Evolutionary conservation across 495 filamentous ascomycete species (phyloP), one percentile per base, ranked within the genome.

Genomic region (Ascodesmis nigricans): DNA sequence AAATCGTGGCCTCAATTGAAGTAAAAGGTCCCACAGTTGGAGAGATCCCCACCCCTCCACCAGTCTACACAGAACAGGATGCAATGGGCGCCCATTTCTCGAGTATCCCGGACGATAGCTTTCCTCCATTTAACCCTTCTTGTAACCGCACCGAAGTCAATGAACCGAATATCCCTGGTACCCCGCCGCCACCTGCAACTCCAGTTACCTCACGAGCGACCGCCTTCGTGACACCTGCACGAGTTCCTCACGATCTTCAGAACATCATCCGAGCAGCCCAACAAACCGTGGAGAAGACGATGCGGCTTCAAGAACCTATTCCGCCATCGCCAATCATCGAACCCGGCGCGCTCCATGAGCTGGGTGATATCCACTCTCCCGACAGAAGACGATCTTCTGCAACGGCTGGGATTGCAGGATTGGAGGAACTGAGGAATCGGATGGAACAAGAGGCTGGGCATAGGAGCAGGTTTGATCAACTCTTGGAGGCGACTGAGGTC

Each of bases 351-450:
- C 34, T 50, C 4, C 47, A 50, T 32, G 47, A 50, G 20, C 43
- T 50, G 19, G 38, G 29, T 6, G 35, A 37, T 21, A 10, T 37
- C 11, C 18, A 4, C 5, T 31, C 36, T 8, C 28, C 17, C 4
- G 34, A 37, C 19, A 36, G 47, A 9, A 36, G 47, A 14, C 37
- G 47, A 17, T 49, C 46, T 8, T 50, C 47, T 8, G 41, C 46
- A 13, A 45, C 36, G 8, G 41, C 39, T 11, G 47, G 47, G 14
- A 50, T 50, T 26, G 47, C 47, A 7, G 47, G 47, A 1, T 25
- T 50, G 22, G 45, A 50, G 11, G 46, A 50, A n/a, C 29, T 50
- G 9, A 32, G 47, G 11, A 42, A 48, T 19, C 45, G 45, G 5
- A 42, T 36, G 6, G 39, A 28, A 13, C 28, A 17, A 14, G 36